Base-by-base conservation (phyloP, 352 stramenopile genomes). In the Pythium aristosporum region DNA sequence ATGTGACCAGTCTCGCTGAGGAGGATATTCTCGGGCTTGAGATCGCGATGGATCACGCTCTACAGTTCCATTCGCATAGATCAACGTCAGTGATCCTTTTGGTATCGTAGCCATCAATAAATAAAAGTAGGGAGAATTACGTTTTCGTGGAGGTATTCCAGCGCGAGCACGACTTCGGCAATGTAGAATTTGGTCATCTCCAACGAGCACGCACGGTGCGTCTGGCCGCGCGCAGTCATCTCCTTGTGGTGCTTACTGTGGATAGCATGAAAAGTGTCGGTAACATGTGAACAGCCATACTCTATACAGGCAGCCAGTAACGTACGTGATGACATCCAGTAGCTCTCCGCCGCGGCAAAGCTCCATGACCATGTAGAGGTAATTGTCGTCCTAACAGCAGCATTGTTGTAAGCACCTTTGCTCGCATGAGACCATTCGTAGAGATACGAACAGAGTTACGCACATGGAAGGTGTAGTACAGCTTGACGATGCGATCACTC, bases 11-110 rank as follows among this genome's bases (percentile, higher is more conserved):
- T 74, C 41, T 91, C 80, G 65, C 60, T 89, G 30, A 97, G 71
- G 36, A 97, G 61, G 46, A 96, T 94, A 69, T 96, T 97, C 51
- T 97, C 89, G 1, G 89, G 89, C 63, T 97, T 97, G 25, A 99
- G 89, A 69, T 99, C 96, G 39, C 96, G 76, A 72, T 99, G 96
- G 62, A 99, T 98, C 9, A 99, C 79, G 51, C 94, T 82, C 61
- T 96, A 65, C 20, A 66, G 3, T 32, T 21, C 12, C 34, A 55
- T 34, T 36, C 48, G 48, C 48, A 36, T 10, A 42, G 6, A 21
- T 5, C 39, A 30, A 10, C 34, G 34, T 55, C 5, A 55, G 48
- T 30, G 25, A 30, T 30, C 44, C n/a, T n/a, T n/a, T n/a, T n/a
- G n/a, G n/a, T 41, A 54, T 20, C 23, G 15, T 20, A 12, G 6